These are phyloP conservation scores for Russula sp. DNA, from an alignment of 768 basidiomycete genomes.

Conservation along the genomic window DNA sequence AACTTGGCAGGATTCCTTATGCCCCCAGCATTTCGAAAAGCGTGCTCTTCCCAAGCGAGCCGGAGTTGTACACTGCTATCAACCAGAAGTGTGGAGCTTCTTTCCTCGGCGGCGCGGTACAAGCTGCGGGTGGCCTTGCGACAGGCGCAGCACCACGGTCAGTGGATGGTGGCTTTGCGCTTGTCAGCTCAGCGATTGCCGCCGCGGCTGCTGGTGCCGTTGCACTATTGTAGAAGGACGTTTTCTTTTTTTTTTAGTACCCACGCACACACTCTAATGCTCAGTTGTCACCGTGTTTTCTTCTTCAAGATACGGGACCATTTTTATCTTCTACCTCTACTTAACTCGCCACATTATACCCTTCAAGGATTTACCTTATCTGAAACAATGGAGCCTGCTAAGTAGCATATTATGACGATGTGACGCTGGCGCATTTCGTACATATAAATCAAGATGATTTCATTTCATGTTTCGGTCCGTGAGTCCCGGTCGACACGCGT, in stretches of 20 bases:
- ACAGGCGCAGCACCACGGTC: conserved; percentile 37
- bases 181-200: conserved; percentile 38
- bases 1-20: conserved; percentile 69
- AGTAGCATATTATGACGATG: conserved; percentile 5
- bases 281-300: conserved; percentile 11
- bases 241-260: neutral
- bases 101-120: conserved; percentile 66
- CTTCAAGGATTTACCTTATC: conserved; percentile 13
- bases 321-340: conserved; percentile 11
- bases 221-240: conserved; percentile 33
- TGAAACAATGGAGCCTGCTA: conserved; percentile 4
- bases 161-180: conserved; percentile 34
- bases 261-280: neutral
- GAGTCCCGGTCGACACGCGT: neutral
- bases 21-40: conserved; percentile 68
- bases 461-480: too few relatives aligned
- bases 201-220: conserved; percentile 38
- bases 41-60: conserved; percentile 63
- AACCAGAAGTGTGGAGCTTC: conserved; percentile 59
- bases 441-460: too few relatives aligned
- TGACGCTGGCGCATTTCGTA: too few relatives aligned
- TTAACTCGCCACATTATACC: conserved; percentile 26
- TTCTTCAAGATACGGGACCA: conserved; percentile 1
- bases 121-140: conserved; percentile 63
- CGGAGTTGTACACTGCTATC: conserved; percentile 60